Percentiles rank a stretch among this genome's conserved stretches.
Evolutionary conservation across 2,329 filamentous ascomycete genomes (phyloP).

Genomic region (Talaromyces sp.): DNA sequence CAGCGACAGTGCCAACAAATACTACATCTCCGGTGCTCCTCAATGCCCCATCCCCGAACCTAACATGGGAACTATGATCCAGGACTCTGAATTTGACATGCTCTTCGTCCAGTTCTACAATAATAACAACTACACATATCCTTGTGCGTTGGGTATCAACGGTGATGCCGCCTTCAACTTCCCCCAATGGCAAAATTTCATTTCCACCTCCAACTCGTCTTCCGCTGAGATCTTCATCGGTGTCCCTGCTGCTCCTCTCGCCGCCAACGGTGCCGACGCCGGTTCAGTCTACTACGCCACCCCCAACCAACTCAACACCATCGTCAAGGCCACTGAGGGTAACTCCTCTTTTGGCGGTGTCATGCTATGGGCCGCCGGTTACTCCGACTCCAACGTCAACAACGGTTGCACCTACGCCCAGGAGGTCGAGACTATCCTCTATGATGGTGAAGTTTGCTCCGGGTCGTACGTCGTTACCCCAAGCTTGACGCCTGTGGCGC

Average conservation of each 20-base stretch:
- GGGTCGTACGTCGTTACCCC: constrained; percentile 11
- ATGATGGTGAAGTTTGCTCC: constrained; percentile 9
- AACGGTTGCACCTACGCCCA: constrained; percentile 44
- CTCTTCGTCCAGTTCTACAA: constrained; percentile 58
- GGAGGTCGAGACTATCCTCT: constrained; percentile 48
- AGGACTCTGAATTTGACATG: constrained; percentile 49
- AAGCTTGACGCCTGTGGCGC: constrained; percentile 16
- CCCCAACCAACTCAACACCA: constrained; percentile 43
- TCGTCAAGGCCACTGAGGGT: constrained; percentile 45
- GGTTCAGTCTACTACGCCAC: constrained; percentile 44
- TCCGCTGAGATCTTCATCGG: constrained; percentile 55
- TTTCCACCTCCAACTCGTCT: constrained; percentile 38
- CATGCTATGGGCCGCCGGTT: constrained; percentile 59
- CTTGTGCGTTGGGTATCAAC: constrained; percentile 24
- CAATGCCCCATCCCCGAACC: constrained; percentile 51
- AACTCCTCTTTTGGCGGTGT: constrained; percentile 53
- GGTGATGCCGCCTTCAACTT: constrained; percentile 33
- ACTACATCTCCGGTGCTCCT: constrained; percentile 53
- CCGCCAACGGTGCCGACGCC: constrained; percentile 11
- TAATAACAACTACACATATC: constrained; percentile 43
- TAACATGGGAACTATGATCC: constrained; percentile 46
- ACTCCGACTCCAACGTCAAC: constrained; percentile 45
- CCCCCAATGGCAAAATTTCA: constrained; percentile 44
- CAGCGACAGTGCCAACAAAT: constrained; percentile 34
- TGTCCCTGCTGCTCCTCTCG: constrained; percentile 39